Evolutionary conservation across 345 rosid genomes (phyloP).

Genomic region (Lepidium didymum): DNA sequence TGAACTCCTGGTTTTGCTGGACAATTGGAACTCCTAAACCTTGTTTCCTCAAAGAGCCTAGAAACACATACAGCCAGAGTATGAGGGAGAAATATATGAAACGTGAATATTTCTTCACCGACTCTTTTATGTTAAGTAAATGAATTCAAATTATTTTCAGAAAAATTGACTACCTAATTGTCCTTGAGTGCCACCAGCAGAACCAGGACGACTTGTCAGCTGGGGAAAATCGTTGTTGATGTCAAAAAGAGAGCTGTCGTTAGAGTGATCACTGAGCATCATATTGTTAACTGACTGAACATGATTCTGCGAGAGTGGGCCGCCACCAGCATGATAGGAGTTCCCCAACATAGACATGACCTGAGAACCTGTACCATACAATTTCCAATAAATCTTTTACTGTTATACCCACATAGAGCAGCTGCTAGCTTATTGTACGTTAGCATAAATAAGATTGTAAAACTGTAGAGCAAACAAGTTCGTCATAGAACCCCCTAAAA

Average conservation of each 20-base stretch:
- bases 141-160: slow-evolving; percentile 1
- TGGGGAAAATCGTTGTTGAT: slow-evolving; percentile 92
- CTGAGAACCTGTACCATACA: slow-evolving; percentile 66
- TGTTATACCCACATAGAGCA: background rate
- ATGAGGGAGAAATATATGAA: slow-evolving; percentile 14
- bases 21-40: slow-evolving; percentile 81
- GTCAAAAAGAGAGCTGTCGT: slow-evolving; percentile 84
- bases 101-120: background rate
- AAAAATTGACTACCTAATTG: slow-evolving; percentile 55
- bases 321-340: slow-evolving; percentile 72
- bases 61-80: slow-evolving; percentile 23
- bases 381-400: background rate
- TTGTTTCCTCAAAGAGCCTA: slow-evolving; percentile 90
- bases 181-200: slow-evolving; percentile 98
- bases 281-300: slow-evolving; percentile 82
- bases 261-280: slow-evolving; percentile 70
- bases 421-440: background rate
- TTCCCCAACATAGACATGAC: slow-evolving; percentile 79
- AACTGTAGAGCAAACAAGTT: background rate
- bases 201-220: slow-evolving; percentile 88
- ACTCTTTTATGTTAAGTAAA: background rate
- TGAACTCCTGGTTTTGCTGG: slow-evolving; percentile 98
- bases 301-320: slow-evolving; percentile 82
- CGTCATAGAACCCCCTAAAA: background rate
- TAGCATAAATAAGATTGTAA: background rate